phyloP scores from a whole-genome alignment of 495 filamentous ascomycete genomes.

The Aspergillus cavernicola region DNA sequence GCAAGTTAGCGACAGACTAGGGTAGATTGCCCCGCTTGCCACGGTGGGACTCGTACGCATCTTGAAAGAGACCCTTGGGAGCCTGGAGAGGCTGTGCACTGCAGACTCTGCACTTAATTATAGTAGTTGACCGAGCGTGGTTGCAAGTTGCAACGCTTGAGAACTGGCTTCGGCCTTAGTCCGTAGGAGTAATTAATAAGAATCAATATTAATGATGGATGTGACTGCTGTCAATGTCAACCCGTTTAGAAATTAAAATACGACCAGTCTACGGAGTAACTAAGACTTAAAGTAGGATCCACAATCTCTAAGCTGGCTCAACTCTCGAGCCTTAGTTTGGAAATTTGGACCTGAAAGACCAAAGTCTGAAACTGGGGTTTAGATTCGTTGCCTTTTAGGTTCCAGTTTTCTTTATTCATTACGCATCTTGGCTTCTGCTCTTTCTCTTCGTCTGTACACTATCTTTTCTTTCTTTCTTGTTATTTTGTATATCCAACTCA shows the following conservation, averaged over 20 bases:
- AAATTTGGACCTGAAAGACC: too few relatives aligned
- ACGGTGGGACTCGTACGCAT: too few relatives aligned
- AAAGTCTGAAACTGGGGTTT: not conserved
- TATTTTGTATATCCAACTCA: not conserved
- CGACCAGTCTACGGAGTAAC: too few relatives aligned
- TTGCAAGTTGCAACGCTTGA: not conserved
- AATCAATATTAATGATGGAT: too few relatives aligned
- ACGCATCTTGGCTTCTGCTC: not conserved
- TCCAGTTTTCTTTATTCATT: not conserved
- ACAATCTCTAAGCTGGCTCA: too few relatives aligned
- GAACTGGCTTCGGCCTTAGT: not conserved
- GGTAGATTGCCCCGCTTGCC: too few relatives aligned
- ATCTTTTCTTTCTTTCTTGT: not conserved
- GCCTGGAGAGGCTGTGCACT: slow-evolving; percentile 2
- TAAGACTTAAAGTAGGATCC: too few relatives aligned
- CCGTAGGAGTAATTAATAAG: too few relatives aligned
- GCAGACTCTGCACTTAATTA: slow-evolving; percentile 2
- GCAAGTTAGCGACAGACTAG: not conserved
- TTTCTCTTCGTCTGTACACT: not conserved
- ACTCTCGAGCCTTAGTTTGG: too few relatives aligned
- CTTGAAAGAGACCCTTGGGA: not conserved
- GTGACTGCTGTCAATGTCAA: too few relatives aligned
- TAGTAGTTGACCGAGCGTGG: not conserved
- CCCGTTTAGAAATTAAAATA: too few relatives aligned
- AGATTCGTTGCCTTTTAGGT: not conserved